Evolutionary conservation across 192 early-diverging fungal genomes (phyloP), one percentile per base, ranked within the genome.

Genomic region (Pilaira anomala): DNA sequence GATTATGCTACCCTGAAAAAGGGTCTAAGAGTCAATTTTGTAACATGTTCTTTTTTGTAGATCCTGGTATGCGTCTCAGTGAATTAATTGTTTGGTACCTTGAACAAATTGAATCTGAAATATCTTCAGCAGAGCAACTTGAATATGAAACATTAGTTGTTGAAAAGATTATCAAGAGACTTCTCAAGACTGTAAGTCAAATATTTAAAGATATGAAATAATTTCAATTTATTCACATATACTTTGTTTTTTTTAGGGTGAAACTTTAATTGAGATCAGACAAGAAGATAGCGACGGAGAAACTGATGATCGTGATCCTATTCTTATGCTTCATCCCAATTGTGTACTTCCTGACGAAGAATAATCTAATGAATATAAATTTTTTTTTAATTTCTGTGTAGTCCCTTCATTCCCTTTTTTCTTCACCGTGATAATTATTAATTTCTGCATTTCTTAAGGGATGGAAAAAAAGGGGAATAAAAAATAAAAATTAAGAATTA

Each of bases 11-110:
- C 28, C 29, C 18, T 33, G 7, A 55, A 33, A 29, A 14, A 18
- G 7, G 26, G 51, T n/a, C 26, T 53, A n/a, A 30, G 9, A 7
- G 9, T 19, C 30, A 54, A 18, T 19, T 33, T 36, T 30, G 11
- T 55, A 33, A 30, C 30, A 26, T 25, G 2, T 26, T 41, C 16
- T 55, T 44, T 3, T 28, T 9, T 26, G 39, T 67, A 58, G 60
- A 67, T 29, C 76, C 78, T 50, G 75, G 78, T 36, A 62, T 87
- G 67, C 73, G 76, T n/a, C 73, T 75, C 28, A 76, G 69, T 3
- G 84, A 83, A 8, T 66, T 94, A 16, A 68, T 91, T 1, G 79
- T 83, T 22, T 91, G 88, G 85, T 94, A 88, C 62, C 57, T 93
- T n/a, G 82, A 85, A 57, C 74, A 80, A 69, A 70, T 78, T 53